Base-by-base conservation (phyloP, 768 basidiomycete species). In the Harrya chromipes region DNA sequence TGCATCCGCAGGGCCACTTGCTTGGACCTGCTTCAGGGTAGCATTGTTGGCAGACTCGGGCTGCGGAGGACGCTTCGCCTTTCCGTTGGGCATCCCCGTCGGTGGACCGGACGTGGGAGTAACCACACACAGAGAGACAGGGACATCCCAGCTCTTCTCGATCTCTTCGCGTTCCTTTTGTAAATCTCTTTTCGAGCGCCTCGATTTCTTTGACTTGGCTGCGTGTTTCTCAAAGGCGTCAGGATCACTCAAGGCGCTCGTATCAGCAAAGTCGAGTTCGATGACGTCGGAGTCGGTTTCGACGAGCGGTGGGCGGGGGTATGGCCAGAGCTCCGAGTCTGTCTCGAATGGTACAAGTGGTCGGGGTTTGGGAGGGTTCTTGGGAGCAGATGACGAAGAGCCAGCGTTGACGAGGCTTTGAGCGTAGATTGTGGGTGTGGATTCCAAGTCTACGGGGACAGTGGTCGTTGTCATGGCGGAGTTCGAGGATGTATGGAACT, bases 241-340 rank as follows among this genome's bases (percentile, higher is more conserved):
- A 2, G 81, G 79, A 55, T 89, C 82, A 61, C 85, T 87, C 59
- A 90, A 64, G 19, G 84, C 81, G 49, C 84, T 83, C 37, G 78
- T 89, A 47, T 89, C 87, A 6, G 76, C 75, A 58, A 87, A 90
- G 62, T 86, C 84, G 43, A 90, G 79, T 64, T 89, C 87, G 10
- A 89, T 77, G 21, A 90, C 79, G 47, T 85, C 86, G 4, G 73
- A 74, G 34, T 69, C 70, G 44, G 49, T 61, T 49, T 74, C 73
- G 48, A 74, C 69, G 40, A 73, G 67, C 11, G 74, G 73, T 4
- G 69, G 69, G 34, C 76, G 80, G 0, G 80, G 77, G 58, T 85
- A 85, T 4, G 87, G 84, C 86, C 85, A 88, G 14, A 87, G 71
- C 29, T 85, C 82, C 8, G 84, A 81, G 52, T 82, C 81, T 0